These are phyloP conservation scores for Isochrysis galbana DNA, from an alignment of 78 protist genomes.

Conservation along the genomic window DNA sequence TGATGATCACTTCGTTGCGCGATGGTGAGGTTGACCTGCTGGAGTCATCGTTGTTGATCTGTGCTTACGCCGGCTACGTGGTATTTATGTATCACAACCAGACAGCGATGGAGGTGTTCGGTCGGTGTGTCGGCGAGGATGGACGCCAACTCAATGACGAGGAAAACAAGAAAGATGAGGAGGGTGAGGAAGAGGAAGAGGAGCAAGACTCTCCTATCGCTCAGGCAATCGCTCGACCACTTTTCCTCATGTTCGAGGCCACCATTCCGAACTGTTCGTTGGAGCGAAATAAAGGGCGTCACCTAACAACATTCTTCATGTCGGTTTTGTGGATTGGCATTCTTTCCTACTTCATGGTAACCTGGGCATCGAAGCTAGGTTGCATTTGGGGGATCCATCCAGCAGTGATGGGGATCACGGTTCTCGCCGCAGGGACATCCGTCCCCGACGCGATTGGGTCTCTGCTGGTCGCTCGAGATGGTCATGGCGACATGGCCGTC, in stretches of 20 bases:
- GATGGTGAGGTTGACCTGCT: background rate
- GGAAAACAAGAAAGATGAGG: too few species aligned
- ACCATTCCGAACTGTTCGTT: constrained; percentile 40
- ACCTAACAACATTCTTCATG: constrained; percentile 1
- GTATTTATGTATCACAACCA: constrained; percentile 10
- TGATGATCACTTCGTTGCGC: background rate
- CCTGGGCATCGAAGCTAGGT: background rate
- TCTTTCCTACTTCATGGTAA: constrained; percentile 33
- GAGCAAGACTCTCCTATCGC: too few species aligned
- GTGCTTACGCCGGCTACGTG: constrained; percentile 13
- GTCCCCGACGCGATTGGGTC: constrained; percentile 36
- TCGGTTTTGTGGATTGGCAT: constrained; percentile 41
- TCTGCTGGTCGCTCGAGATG: constrained; percentile 24
- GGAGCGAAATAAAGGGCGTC: background rate
- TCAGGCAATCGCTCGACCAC: too few species aligned
- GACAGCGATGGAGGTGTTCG: background rate
- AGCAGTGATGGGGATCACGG: constrained; percentile 32
- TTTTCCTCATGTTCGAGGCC: too few species aligned
- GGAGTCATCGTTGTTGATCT: background rate
- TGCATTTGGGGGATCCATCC: background rate
- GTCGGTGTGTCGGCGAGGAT: background rate
- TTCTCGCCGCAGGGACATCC: constrained; percentile 47
- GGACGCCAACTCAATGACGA: background rate
- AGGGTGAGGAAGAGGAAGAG: too few species aligned
- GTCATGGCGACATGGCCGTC: constrained; percentile 50